Percentiles rank a stretch among this genome's conserved stretches.
Conservation (phyloP, 306 rosid species). For the Spatholobus suberectus region DNA sequence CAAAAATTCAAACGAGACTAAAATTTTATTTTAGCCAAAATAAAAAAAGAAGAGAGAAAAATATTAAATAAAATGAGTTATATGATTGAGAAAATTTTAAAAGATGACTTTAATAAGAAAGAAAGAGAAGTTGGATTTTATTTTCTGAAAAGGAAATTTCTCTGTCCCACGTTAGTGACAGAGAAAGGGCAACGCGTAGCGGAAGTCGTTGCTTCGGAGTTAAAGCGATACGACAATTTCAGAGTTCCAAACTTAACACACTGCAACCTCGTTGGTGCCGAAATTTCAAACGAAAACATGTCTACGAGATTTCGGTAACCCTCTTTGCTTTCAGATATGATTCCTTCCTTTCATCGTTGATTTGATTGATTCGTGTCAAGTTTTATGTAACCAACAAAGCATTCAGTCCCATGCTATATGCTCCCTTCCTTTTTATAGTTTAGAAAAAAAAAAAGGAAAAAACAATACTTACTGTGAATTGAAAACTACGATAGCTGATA, state of each 20-base stretch:
- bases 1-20: too few relatives aligned
- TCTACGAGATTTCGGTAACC: background rate
- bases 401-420: background rate
- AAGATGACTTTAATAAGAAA: too few relatives aligned
- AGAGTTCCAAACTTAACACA: background rate
- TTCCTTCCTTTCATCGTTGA: background rate
- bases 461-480: background rate
- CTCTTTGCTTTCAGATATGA: background rate
- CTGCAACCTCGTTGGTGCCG: background rate
- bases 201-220: background rate
- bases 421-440: background rate
- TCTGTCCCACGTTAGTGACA: background rate
- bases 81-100: too few relatives aligned
- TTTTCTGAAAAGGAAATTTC: background rate
- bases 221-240: background rate
- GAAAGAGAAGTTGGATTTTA: too few relatives aligned
- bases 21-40: too few relatives aligned
- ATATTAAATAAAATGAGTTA: too few relatives aligned
- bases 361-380: background rate
- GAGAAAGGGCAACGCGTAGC: background rate
- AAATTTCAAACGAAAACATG: background rate
- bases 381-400: background rate
- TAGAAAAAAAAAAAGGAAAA: too few relatives aligned
- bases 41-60: too few relatives aligned
- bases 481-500: background rate